A percentile compares a stretch with the other conserved stretches of the same genome.
Conservation (phyloP, 768 basidiomycete species). For the Clathrus columnatus region DNA sequence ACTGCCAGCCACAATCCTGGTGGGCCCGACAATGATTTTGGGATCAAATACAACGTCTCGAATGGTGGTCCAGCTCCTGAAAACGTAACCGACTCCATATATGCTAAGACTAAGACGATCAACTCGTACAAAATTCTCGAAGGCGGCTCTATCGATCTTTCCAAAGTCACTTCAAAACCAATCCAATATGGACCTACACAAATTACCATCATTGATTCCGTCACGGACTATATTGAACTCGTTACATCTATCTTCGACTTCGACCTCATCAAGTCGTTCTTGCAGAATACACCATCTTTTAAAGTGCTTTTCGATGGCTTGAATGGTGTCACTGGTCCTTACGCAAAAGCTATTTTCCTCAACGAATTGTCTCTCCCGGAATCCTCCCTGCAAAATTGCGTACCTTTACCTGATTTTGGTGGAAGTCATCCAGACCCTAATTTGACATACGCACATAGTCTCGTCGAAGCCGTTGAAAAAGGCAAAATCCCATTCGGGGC, state of each 20-base stretch:
- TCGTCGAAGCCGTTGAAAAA: constrained; percentile 88
- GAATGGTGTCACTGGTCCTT: constrained; percentile 95
- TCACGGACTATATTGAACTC: constrained; percentile 76
- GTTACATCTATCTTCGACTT: constrained; percentile 93
- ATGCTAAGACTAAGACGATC: constrained; percentile 83
- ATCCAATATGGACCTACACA: constrained; percentile 72
- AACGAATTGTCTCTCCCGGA: constrained; percentile 72
- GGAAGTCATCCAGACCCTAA: constrained; percentile 98
- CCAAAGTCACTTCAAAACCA: constrained; percentile 58
- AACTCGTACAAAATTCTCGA: constrained; percentile 78
- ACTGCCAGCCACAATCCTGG: constrained; percentile 98
- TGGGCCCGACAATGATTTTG: constrained; percentile 96
- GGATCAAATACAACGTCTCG: constrained; percentile 98
- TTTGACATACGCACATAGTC: constrained; percentile 89
- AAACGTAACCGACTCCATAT: constrained; percentile 92
- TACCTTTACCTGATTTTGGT: constrained; percentile 90
- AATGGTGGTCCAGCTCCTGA: constrained; percentile 98
- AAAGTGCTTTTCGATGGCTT: constrained; percentile 93
- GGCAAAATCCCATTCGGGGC: constrained; percentile 87
- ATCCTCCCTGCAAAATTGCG: constrained; percentile 81
- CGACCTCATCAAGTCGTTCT: constrained; percentile 81
- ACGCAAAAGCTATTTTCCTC: constrained; percentile 82
- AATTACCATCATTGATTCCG: constrained; percentile 91
- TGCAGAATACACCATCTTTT: constrained; percentile 54
- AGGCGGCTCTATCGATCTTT: constrained; percentile 72